phyloP scores from a whole-genome alignment of 352 stramenopile genomes.

The Blastocystis sp. region DNA sequence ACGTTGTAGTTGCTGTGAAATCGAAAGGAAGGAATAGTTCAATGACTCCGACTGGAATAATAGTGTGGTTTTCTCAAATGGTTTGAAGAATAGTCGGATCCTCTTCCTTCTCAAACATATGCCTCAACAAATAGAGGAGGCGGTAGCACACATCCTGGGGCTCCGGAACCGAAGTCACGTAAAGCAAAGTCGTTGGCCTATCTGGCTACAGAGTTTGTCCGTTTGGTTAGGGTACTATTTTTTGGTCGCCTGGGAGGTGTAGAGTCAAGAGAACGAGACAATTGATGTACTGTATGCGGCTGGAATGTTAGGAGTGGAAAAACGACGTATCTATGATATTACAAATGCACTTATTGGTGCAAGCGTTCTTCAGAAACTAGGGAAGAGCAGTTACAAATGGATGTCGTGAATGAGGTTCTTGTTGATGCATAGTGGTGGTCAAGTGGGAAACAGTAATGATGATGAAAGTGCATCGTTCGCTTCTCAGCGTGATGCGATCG shows the following conservation, averaged over 20 bases:
- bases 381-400: conserved; percentile 60
- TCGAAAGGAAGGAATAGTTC: not conserved
- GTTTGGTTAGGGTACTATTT: conserved; percentile 27
- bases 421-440: not conserved
- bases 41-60: not conserved
- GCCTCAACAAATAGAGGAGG: too few species aligned
- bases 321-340: conserved; percentile 62
- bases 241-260: not conserved
- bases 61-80: not conserved
- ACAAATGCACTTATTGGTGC: conserved; percentile 59
- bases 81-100: not conserved
- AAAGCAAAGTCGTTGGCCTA: conserved; percentile 57
- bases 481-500: not conserved
- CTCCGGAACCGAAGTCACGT: conserved; percentile 14
- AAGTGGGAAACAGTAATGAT: not conserved
- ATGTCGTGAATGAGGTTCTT: conserved; percentile 4
- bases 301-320: conserved; percentile 52
- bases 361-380: conserved; percentile 47
- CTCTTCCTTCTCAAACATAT: not conserved
- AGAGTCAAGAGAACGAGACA: conserved; percentile 58
- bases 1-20: not conserved
- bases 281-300: conserved; percentile 61
- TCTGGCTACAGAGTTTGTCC: conserved; percentile 52
- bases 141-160: not conserved
- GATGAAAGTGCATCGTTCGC: not conserved